Evolutionary conservation across 768 basidiomycete species (phyloP).

Genomic region (Tephrocybe sp.): DNA sequence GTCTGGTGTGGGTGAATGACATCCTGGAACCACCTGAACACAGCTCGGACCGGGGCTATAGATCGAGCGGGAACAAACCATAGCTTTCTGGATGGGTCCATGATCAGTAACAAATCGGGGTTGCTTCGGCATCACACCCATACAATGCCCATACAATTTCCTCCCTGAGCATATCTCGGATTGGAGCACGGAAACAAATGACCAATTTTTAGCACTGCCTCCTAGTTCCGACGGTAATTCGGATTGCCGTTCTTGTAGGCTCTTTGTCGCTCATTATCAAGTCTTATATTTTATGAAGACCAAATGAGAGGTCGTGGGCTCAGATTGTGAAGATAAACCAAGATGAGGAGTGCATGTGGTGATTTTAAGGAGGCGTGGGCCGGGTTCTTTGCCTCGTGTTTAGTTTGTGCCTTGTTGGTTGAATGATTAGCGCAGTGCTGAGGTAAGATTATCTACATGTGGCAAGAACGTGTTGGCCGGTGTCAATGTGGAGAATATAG

Average conservation of each 20-base stretch:
- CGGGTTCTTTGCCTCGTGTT: conserved; percentile 17
- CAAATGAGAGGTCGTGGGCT: not conserved
- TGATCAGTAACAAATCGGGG: conserved; percentile 6
- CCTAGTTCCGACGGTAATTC: not conserved
- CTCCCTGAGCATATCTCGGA: not conserved
- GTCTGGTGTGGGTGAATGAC: no score
- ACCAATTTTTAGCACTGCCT: conserved; percentile 5
- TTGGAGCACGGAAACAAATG: not conserved
- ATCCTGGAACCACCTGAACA: not conserved
- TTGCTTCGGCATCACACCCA: not conserved
- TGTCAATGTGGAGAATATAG: conserved; percentile 17
- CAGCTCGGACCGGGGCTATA: not conserved
- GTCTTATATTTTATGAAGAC: not conserved
- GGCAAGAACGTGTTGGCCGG: conserved; percentile 22
- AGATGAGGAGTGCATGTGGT: not conserved
- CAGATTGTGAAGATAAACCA: not conserved
- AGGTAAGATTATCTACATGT: conserved; percentile 22
- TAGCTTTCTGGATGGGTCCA: not conserved
- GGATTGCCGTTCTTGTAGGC: conserved; percentile 5
- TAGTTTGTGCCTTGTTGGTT: conserved; percentile 17
- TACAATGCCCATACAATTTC: not conserved
- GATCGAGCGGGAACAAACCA: not conserved
- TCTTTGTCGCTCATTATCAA: not conserved
- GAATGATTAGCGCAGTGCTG: conserved; percentile 19
- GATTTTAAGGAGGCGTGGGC: conserved; percentile 7